Base-by-base conservation (phyloP, 345 rosid species). In the Pistacia atlantica region DNA sequence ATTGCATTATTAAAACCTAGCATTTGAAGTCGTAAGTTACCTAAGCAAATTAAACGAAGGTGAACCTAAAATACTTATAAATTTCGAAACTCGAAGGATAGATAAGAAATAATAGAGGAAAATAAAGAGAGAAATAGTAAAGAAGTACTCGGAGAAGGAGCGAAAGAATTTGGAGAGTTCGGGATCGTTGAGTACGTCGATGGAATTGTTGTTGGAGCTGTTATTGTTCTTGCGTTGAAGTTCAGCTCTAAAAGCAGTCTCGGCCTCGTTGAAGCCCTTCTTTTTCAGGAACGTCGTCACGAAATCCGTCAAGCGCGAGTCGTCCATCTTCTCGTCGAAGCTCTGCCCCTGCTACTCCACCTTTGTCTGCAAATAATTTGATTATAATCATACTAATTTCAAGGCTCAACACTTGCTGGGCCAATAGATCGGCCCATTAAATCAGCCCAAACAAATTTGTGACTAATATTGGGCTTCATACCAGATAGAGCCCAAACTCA, bases 201-300 rank as follows among this genome's bases (percentile, higher is more conserved):
- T 68, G 6, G 81, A 80, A 79, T 75, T 71, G 81, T 16, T 63
- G 79, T 31, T 48, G 73, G 20, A 55, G 76, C 46, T 77, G 74
- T 35, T 79, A 63, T 85, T 82, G 79, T 72, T 42, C 8, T 42
- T 90, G 6, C 82, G 87, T 11, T 89, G 94, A 80, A 88, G 87
- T 83, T 87, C 92, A 8, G 91, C 93, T 55, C 86, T 91, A 81
- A 86, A 87, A 51, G 86, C 87, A 48, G 75, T 84, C 79, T 88
- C 92, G 1, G 92, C 88, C 25, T 88, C 86, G 78, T 78, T 85
- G 82, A 97, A 97, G 0, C 99, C 99, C 71, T 84, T 97, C 94
- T 91, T 97, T 90, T 88, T 92, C 93, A 94, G 73, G 82, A 91
- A 96, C 42, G 90, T 84, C 66, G 85, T 82, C 9, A 94, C 97